phyloP scores from a whole-genome alignment of 2,329 filamentous ascomycete species.

The Exserohilum rostratum region DNA sequence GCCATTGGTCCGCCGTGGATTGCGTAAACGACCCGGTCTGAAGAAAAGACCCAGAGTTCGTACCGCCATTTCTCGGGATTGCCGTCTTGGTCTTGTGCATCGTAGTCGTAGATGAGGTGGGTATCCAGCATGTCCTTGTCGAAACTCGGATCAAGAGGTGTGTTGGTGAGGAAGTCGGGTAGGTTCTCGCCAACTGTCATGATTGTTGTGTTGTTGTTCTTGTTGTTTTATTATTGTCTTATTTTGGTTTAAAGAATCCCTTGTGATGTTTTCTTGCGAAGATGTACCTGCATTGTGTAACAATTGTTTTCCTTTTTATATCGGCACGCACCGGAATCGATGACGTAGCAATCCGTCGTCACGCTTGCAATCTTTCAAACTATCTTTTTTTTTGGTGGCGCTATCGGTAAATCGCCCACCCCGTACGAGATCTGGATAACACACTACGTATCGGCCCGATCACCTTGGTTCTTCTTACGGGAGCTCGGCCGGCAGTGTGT shows the following conservation, averaged over 20 bases:
- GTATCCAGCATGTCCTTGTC: constrained; percentile 60
- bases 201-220: background rate
- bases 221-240: background rate
- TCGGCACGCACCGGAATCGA: too few relatives aligned
- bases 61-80: constrained; percentile 66
- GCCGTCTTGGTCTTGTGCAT: constrained; percentile 55
- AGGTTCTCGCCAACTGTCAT: constrained; percentile 34
- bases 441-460: too few relatives aligned
- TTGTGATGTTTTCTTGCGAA: background rate
- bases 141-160: constrained; percentile 46
- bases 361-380: too few relatives aligned
- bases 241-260: too few relatives aligned
- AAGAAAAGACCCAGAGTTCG: constrained; percentile 66
- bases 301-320: too few relatives aligned
- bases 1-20: constrained; percentile 65
- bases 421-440: too few relatives aligned
- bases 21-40: constrained; percentile 60
- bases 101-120: constrained; percentile 65
- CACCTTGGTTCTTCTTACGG: too few relatives aligned
- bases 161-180: constrained; percentile 37
- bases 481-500: too few relatives aligned
- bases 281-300: background rate
- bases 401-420: too few relatives aligned
- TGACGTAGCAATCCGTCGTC: too few relatives aligned
- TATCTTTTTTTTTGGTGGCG: too few relatives aligned